phyloP scores from a whole-genome alignment of 2,329 filamentous ascomycete genomes.

The Lachnellula hyalina region DNA sequence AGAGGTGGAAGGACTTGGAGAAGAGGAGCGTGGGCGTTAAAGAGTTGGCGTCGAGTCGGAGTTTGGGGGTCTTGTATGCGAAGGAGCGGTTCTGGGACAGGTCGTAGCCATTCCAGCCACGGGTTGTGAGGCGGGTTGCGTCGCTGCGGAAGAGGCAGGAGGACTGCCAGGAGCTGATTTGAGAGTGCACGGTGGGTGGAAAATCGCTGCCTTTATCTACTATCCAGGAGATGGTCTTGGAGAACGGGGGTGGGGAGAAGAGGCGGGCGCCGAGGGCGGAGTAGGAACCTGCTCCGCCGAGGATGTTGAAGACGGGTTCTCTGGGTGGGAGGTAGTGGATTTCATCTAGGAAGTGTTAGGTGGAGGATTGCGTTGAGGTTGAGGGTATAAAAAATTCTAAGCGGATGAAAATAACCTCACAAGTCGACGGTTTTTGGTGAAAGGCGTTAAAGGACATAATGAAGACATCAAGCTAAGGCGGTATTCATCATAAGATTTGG shows the following conservation, averaged over 20 bases:
- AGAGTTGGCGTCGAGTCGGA: slow-evolving; percentile 69
- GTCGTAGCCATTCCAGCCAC: slow-evolving; percentile 89
- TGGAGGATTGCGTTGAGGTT: background rate
- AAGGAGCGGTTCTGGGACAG: slow-evolving; percentile 68
- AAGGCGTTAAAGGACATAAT: no score
- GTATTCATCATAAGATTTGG: no score
- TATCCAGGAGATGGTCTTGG: slow-evolving; percentile 76
- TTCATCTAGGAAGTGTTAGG: slow-evolving; percentile 58
- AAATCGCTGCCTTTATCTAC: slow-evolving; percentile 89
- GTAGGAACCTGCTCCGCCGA: slow-evolving; percentile 87
- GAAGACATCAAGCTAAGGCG: no score
- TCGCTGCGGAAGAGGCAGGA: slow-evolving; percentile 59
- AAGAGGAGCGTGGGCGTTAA: slow-evolving; percentile 62
- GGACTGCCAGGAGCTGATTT: slow-evolving; percentile 72
- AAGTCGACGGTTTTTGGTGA: background rate
- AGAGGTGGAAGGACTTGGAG: slow-evolving; percentile 78
- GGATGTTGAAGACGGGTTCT: slow-evolving; percentile 64
- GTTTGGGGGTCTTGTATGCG: slow-evolving; percentile 81
- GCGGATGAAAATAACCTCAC: background rate
- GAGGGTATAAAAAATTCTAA: background rate
- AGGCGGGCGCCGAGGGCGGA: slow-evolving; percentile 83
- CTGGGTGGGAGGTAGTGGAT: slow-evolving; percentile 76
- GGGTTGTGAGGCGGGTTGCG: slow-evolving; percentile 67
- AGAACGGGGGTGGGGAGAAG: slow-evolving; percentile 63
- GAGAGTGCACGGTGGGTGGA: slow-evolving; percentile 55